Base-by-base conservation (phyloP, 331 rosid species). In the Quercus tomentella region DNA sequence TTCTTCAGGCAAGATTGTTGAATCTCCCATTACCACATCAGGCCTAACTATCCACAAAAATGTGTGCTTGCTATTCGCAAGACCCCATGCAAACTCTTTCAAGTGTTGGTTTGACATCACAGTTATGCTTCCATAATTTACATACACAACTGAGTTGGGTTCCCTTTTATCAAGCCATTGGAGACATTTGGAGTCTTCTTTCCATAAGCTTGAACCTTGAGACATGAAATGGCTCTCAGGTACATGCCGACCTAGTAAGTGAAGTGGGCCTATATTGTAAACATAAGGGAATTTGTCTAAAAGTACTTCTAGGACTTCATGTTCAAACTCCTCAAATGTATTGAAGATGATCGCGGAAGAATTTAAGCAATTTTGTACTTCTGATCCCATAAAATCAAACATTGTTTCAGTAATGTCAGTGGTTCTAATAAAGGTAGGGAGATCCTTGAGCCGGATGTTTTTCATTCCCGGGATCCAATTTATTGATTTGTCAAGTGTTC, bases 21-120 rank as follows among this genome's bases (percentile, higher is more conserved):
- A 23, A 23, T 23, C 25, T 23, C 25, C 25, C 25, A 23, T 23
- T 23, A 23, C 25, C 25, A 23, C 25, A 23, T 23, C 25, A 23
- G 25, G 25, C 25, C 25, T 23, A 23, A 23, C 25, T 23, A 23
- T 23, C 25, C 25, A 23, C 25, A 23, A 23, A 23, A 23, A 23
- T 1, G 25, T 23, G 25, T 23, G 25, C 25, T 23, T 23, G 25
- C 86, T 86, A 31, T 82, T 81, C 20, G 89, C 91, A 8, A 85
- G 80, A 1, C 89, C 91, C 93, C 87, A 85, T 20, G 89, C 88
- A 73, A 89, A 81, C 37, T 87, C 91, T 41, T 21, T 81, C 8
- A 89, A 20, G 7, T 73, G 74, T 4, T 82, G 73, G 5, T 83
- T 79, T 10, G 85, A 73, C 81, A 87, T 85, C 7, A 78, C 58